phyloP scores from a whole-genome alignment of 768 basidiomycete species.

The Terana coerulea region DNA sequence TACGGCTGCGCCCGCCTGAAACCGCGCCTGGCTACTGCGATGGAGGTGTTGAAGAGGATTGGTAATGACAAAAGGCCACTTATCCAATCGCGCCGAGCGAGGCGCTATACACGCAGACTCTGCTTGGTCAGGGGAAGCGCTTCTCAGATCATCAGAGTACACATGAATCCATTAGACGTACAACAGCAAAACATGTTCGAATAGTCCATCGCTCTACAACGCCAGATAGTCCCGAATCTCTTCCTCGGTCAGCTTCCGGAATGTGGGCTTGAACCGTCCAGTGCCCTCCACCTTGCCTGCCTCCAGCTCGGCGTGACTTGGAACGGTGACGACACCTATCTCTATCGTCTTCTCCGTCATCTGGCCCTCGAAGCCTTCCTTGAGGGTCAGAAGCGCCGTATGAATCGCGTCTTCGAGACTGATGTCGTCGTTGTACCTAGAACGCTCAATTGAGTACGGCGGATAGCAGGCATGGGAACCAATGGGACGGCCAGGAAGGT shows the following conservation, averaged over 20 bases:
- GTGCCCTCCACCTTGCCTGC: constrained; percentile 59
- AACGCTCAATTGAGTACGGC: not conserved
- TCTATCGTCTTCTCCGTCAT: constrained; percentile 99
- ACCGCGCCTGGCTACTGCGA: too few relatives aligned
- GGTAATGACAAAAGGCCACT: too few relatives aligned
- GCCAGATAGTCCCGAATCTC: constrained; percentile 96
- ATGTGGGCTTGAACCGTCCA: constrained; percentile 73
- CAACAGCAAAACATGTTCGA: not conserved
- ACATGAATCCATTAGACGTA: constrained; percentile 12
- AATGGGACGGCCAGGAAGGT: too few relatives aligned
- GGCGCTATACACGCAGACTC: too few relatives aligned
- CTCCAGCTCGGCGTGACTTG: constrained; percentile 64
- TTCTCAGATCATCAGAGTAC: not conserved
- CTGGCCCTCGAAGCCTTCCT: constrained; percentile 99
- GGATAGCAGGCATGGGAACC: too few relatives aligned
- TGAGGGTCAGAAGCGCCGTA: constrained; percentile 94
- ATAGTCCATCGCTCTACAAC: constrained; percentile 41
- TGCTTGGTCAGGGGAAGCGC: too few relatives aligned
- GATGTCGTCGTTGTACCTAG: constrained; percentile 98
- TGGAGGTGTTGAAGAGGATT: too few relatives aligned
- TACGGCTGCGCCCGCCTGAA: too few relatives aligned
- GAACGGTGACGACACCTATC: constrained; percentile 93
- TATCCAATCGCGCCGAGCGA: too few relatives aligned
- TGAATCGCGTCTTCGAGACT: constrained; percentile 98
- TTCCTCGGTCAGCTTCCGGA: constrained; percentile 93